Base-by-base conservation (phyloP, 2,329 filamentous ascomycete genomes). In the Aspergillus sojae region DNA sequence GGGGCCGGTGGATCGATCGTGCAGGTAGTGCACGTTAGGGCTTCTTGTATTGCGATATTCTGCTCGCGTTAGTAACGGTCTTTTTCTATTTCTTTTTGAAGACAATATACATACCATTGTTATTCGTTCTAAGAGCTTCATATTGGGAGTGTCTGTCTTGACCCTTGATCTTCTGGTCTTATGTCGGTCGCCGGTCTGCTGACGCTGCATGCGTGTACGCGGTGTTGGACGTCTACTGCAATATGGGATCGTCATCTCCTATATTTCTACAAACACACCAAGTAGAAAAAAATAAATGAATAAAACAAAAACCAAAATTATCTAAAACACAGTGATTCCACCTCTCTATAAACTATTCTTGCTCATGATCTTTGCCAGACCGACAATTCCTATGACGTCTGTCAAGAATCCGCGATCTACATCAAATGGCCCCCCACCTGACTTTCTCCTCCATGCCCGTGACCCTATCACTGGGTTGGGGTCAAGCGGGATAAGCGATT, bases 1-100 rank as follows among this genome's bases (percentile, higher is more conserved):
- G 53, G 34, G 23, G 67, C 59, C 19, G 67, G 67, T 21, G 68
- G 58, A 36, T 55, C 48, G 48, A 71, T 56, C 5, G 48, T 46
- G 63, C 73, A 75, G 16, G 64, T 65, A 21, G 63, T 70, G 58
- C 73, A 75, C 46, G 62, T 39, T 3, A 75, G 65, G 36, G 72
- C 73, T 65, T 74, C 71, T 43, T 67, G 58, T 30, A 74, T 64
- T 23, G 71, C 64, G 55, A 30, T 34, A 21, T 57, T 63, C 65
- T 65, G 26, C 61, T 39, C 32, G n/a, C 4, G 48, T 52, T 19
- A 52, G 28, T 34, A 4, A n/a, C 26, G 5, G 6, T 19, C 1
- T 34, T 3, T 10, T 52, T 7, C 21, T 9, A 16, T 30, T 19
- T 6, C 5, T n/a, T 52, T 52, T 28, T 11, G 5, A 16, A 30